Base-by-base conservation (phyloP, 2,329 filamentous ascomycete species). In the Pseudogymnoascus sp. region DNA sequence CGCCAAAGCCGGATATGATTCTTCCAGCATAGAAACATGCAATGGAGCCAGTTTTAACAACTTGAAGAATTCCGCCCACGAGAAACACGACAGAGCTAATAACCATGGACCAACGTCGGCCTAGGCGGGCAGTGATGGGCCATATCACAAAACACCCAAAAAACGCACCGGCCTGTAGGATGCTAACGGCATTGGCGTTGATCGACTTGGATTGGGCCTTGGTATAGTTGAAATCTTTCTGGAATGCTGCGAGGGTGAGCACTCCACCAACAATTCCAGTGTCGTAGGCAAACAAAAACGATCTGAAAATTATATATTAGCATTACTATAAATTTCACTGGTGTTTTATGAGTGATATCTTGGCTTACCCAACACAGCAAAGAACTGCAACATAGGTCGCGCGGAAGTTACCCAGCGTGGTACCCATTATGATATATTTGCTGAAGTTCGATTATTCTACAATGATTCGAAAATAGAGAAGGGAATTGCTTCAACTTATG, bases 111-210 rank as follows among this genome's bases (percentile, higher is more conserved):
- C 69, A 71, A 22, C 74, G 74, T 14, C 80, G 74, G 12, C 79
- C 79, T 50, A 74, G 70, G 25, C 70, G 69, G 59, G 78, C 75
- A 2, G 78, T 79, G 8, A 82, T 59, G 0, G 79, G 79, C 74
- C 77, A 81, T 62, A 80, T 74, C 50, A 76, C 64, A 62, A 81
- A 76, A 65, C 78, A 81, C 22, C 78, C 78, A 12, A 78, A 73
- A 61, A 82, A 78, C 25, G 79, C 78, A 22, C 79, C 79, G 18
- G 78, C 75, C 65, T 82, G 78, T 61, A 81, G 79, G 33, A 81
- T 76, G 2, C 77, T 76, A 18, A 80, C 77, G 25, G 77, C 75
- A 47, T 79, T 75, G 4, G 77, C 77, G 62, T 76, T 78, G 63
- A 76, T 70, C 3, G 70, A 72, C 1, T 76, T 78, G 59, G 73